Evolutionary conservation across 345 rosid species (phyloP), one percentile per base, ranked within the genome.

Genomic region (Linum trigynum): DNA sequence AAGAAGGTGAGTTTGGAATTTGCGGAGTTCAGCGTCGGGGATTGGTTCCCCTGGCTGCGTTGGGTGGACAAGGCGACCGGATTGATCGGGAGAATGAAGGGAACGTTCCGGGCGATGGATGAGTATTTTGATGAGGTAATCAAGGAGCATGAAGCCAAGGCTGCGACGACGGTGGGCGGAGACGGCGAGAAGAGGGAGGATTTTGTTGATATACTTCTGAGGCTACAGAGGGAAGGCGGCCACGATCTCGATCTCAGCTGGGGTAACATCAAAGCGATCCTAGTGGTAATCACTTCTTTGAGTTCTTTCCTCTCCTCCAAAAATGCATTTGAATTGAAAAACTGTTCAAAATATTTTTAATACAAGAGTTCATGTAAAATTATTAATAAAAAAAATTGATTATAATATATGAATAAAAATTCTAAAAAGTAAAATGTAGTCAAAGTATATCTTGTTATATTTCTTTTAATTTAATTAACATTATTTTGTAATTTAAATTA

Each of bases 21-120:
- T 37, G 90, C 87, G 1, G 53, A 5, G 66, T 60, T 79, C 36
- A 60, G 65, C 43, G 55, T 81, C 0, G 87, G 89, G 15, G 85
- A 77, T 40, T 85, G 59, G 62, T 67, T 89, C 45, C 90, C 88
- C 12, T 61, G 61, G 35, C 45, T 51, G 37, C 65, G 55, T 50
- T 60, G 60, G 61, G 7, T 45, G 12, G 55, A 65, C 57, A 10
- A 10, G 3, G 37, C 62, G 23, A 40, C 38, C 2, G 65, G 69
- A n/a, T 40, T 64, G 65, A 16, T 39, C 41, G 62, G 38, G 36
- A 59, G 62, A 32, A 38, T 59, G 15, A 32, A 38, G 39, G 38
- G 7, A 9, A 45, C 51, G 51, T 45, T 45, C 11, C 36, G 38
- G 37, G 62, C 37, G 15, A 5, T 7, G 37, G 62, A 59, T 59